Conservation (phyloP, 2,329 filamentous ascomycete genomes). For the Cercospora beticola region DNA sequence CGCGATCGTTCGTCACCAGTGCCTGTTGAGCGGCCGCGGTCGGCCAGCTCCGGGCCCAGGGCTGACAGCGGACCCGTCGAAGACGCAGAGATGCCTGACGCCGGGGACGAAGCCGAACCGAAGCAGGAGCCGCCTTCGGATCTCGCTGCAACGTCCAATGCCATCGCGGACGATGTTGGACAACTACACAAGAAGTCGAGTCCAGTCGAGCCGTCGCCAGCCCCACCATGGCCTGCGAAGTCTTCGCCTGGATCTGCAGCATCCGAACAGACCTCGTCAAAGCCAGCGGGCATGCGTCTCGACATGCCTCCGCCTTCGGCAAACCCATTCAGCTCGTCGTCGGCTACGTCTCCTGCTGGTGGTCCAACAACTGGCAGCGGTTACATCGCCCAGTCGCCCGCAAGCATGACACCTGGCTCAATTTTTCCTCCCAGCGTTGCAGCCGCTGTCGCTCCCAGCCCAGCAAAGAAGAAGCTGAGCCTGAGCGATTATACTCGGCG, state of each 20-base stretch:
- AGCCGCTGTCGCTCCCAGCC: constrained; percentile 44
- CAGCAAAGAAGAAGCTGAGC: constrained; percentile 51
- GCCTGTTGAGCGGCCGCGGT: constrained; percentile 1
- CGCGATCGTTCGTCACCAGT: constrained; percentile 6
- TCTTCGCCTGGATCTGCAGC: constrained; percentile 15
- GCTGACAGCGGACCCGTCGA: constrained; percentile 5
- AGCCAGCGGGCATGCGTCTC: constrained; percentile 34
- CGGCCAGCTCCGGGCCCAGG: background rate
- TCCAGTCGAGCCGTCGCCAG: constrained; percentile 11
- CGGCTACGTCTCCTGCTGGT: background rate
- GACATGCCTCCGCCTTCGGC: constrained; percentile 37
- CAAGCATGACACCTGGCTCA: constrained; percentile 25
- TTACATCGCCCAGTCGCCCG: constrained; percentile 30
- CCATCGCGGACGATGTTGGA: constrained; percentile 2
- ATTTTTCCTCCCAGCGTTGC: constrained; percentile 42
- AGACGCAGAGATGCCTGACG: constrained; percentile 28
- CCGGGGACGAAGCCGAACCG: constrained; percentile 7
- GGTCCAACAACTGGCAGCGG: constrained; percentile 23
- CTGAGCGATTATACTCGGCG: constrained; percentile 53
- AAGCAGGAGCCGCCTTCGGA: constrained; percentile 1
- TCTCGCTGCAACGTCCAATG: background rate
- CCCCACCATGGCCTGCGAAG: constrained; percentile 14
- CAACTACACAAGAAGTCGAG: background rate
- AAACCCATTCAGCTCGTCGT: constrained; percentile 22
- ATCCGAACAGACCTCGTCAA: constrained; percentile 9